phyloP scores from a whole-genome alignment of 2,329 filamentous ascomycete species.

The Aspergillus awamori region DNA sequence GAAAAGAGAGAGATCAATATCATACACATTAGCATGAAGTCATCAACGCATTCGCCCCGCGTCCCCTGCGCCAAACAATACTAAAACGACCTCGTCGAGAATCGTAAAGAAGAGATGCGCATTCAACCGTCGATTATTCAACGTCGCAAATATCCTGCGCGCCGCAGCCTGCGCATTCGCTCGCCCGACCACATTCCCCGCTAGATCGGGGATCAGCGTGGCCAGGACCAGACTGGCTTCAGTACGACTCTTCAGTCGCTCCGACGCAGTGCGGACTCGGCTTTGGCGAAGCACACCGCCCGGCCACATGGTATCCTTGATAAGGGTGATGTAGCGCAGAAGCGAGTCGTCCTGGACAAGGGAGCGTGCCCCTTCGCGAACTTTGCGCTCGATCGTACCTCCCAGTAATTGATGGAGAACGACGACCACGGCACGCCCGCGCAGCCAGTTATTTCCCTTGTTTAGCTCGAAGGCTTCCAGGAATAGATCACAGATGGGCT shows the following conservation, averaged over 20 bases:
- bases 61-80: slow-evolving; percentile 58
- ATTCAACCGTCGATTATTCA: slow-evolving; percentile 90
- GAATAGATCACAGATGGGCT: slow-evolving; percentile 97
- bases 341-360: slow-evolving; percentile 78
- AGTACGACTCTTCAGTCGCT: slow-evolving; percentile 78
- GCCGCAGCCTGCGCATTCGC: slow-evolving; percentile 90
- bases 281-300: slow-evolving; percentile 50
- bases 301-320: slow-evolving; percentile 83
- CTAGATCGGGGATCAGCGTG: slow-evolving; percentile 86
- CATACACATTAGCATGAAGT: slow-evolving; percentile 3
- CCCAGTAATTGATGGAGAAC: slow-evolving; percentile 94
- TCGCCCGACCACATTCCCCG: slow-evolving; percentile 88
- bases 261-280: slow-evolving; percentile 64
- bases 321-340: slow-evolving; percentile 70
- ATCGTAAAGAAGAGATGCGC: slow-evolving; percentile 71
- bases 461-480: slow-evolving; percentile 94
- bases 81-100: slow-evolving; percentile 68
- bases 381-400: slow-evolving; percentile 93
- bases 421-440: slow-evolving; percentile 91
- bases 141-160: slow-evolving; percentile 81
- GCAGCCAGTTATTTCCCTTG: slow-evolving; percentile 93
- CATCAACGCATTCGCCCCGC: slow-evolving; percentile 10
- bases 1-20: neutral
- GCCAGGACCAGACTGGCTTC: slow-evolving; percentile 89
- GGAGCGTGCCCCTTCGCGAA: slow-evolving; percentile 77